Evolutionary conservation across 805 yeast species (phyloP), one percentile per base, ranked within the genome.

Genomic region (Yamadazyma scolyti): DNA sequence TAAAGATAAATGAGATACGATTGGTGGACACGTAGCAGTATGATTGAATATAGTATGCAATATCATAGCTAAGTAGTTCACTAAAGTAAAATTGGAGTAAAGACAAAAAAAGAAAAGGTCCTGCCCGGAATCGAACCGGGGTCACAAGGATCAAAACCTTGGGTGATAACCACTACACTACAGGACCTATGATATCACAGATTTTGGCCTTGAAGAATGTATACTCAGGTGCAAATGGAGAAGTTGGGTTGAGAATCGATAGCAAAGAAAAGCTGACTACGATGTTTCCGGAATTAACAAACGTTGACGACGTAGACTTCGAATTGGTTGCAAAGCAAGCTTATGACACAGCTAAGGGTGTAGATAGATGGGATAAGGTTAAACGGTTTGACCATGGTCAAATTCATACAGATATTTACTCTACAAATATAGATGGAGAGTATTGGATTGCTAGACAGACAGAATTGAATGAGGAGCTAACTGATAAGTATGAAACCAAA

Each of bases 61-160:
- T n/a, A n/a, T n/a, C n/a, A n/a, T n/a, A n/a, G n/a, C n/a, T n/a
- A n/a, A n/a, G n/a, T n/a, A n/a, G n/a, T n/a, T n/a, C n/a, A n/a
- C n/a, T n/a, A n/a, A n/a, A n/a, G n/a, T n/a, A n/a, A n/a, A n/a
- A n/a, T n/a, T n/a, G n/a, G n/a, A n/a, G n/a, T n/a, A n/a, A n/a
- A n/a, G n/a, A n/a, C n/a, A n/a, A 24, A 17, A 36, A 37, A 45
- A 37, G 30, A 34, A 39, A 16, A 47, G 51, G 51, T 47, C 84
- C 73, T 75, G 73, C 83, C 84, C 83, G 83, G 83, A 76, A 75
- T 78, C 83, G 84, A 78, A 78, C 84, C 76, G 83, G 83, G 82
- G 83, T 78, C 75, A 77, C 67, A 59, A 74, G 83, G 82, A 77
- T 78, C 84, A 78, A 74, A 78, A 78, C 83, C 83, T 74, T 75